These are phyloP conservation scores for Blastomyces emzantsi DNA, from an alignment of 2,329 filamentous ascomycete species.

Conservation along the genomic window DNA sequence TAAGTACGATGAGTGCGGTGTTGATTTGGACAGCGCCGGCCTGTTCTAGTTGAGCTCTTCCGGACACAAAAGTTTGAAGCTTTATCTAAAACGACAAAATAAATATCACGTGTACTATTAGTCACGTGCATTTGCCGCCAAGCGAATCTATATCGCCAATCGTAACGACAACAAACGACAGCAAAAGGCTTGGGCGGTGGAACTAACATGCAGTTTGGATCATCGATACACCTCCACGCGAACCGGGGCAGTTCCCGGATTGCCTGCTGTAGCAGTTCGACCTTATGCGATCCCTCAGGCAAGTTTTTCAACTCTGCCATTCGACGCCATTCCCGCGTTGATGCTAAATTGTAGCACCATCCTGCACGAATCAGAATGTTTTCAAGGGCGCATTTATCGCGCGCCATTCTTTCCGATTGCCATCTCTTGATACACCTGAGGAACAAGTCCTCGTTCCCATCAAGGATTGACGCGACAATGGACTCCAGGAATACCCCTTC, in stretches of 20 bases:
- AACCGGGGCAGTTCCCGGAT: conserved; percentile 8
- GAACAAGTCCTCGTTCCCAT: conserved; percentile 14
- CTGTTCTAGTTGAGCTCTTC: background rate
- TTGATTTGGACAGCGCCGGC: background rate
- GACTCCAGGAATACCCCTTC: conserved; percentile 10
- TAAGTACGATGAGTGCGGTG: background rate
- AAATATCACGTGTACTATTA: background rate
- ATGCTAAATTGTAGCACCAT: conserved; percentile 8
- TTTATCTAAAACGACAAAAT: background rate
- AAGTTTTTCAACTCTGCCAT: conserved; percentile 7
- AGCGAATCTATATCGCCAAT: background rate
- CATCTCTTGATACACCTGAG: conserved; percentile 10
- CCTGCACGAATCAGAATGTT: conserved; percentile 11
- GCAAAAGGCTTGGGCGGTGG: background rate
- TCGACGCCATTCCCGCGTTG: conserved; percentile 4
- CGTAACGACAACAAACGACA: background rate
- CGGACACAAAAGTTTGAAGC: background rate
- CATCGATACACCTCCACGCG: background rate
- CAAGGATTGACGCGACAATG: conserved; percentile 9
- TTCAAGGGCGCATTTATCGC: conserved; percentile 7
- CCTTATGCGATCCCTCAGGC: background rate
- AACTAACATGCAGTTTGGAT: conserved; percentile 8
- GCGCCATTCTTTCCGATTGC: conserved; percentile 8
- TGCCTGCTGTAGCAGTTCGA: background rate
- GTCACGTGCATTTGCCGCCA: background rate